Evolutionary conservation across 805 yeast genomes (phyloP).

Genomic region (Pichia phayaonensis): DNA sequence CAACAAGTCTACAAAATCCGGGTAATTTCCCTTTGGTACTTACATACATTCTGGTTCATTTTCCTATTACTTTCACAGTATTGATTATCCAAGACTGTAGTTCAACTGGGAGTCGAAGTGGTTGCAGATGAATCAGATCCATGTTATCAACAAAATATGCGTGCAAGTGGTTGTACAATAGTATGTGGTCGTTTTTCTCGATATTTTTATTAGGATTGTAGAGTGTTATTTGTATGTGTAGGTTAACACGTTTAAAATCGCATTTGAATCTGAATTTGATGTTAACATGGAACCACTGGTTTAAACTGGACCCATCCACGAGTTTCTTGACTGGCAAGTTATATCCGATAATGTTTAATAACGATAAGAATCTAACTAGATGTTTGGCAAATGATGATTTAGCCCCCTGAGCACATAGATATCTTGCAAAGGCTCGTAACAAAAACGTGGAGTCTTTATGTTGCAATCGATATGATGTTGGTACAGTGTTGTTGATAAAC

Average conservation of each 20-base stretch:
- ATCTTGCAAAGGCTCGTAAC: not conserved
- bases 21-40: too few species aligned
- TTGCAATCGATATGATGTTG: not conserved
- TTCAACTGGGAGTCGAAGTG: not conserved
- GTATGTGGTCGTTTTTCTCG: not conserved
- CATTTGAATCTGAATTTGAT: not conserved
- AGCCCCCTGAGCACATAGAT: not conserved
- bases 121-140: not conserved
- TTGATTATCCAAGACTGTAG: not conserved
- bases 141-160: not conserved
- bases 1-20: not conserved
- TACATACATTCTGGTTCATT: not conserved
- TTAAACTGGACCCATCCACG: not conserved
- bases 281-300: not conserved
- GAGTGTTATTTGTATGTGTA: not conserved
- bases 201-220: not conserved
- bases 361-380: not conserved
- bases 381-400: not conserved
- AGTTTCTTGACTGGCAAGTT: not conserved
- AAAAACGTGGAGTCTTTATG: not conserved
- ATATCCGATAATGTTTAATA: not conserved
- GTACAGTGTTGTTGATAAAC: not conserved
- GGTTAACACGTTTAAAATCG: not conserved
- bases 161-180: not conserved
- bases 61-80: not conserved